Percentiles rank a stretch among this genome's conserved stretches.
phyloP scores from a whole-genome alignment of 208 protist species.

The Tetramitus jugosus region DNA sequence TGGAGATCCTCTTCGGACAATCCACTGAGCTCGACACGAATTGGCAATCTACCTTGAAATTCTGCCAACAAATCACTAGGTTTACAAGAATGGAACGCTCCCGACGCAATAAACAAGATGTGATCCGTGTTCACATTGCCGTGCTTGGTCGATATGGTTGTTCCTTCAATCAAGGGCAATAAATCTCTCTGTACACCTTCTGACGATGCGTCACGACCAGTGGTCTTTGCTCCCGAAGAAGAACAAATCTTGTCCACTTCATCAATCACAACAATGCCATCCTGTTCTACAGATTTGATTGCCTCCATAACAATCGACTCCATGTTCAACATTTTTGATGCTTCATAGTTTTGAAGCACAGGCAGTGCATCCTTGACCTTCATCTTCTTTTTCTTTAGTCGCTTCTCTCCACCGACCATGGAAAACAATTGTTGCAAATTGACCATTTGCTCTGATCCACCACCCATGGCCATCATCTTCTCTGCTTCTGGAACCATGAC shows the following conservation, averaged over 20 bases:
- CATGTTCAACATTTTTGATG: constrained; percentile 83
- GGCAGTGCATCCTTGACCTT: constrained; percentile 78
- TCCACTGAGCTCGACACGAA: constrained; percentile 92
- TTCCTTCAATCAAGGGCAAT: constrained; percentile 93
- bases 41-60: constrained; percentile 89
- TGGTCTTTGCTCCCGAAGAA: constrained; percentile 59
- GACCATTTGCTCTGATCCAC: no score
- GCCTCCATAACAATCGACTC: constrained; percentile 80
- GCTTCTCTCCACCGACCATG: no score
- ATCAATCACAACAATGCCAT: constrained; percentile 97
- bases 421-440: no score
- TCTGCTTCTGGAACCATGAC: constrained; percentile 21
- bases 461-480: no score
- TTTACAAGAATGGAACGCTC: constrained; percentile 91
- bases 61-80: constrained; percentile 84
- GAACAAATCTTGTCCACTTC: constrained; percentile 97
- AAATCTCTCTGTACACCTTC: constrained; percentile 96
- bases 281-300: constrained; percentile 83
- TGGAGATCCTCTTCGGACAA: constrained; percentile 85
- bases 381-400: constrained; percentile 76
- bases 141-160: constrained; percentile 89
- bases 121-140: constrained; percentile 93
- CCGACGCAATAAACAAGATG: constrained; percentile 94
- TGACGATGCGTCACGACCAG: constrained; percentile 76
- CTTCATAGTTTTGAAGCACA: constrained; percentile 75